These are phyloP conservation scores for Leccinum truebloodii DNA, from an alignment of 768 basidiomycete species.

Conservation along the genomic window DNA sequence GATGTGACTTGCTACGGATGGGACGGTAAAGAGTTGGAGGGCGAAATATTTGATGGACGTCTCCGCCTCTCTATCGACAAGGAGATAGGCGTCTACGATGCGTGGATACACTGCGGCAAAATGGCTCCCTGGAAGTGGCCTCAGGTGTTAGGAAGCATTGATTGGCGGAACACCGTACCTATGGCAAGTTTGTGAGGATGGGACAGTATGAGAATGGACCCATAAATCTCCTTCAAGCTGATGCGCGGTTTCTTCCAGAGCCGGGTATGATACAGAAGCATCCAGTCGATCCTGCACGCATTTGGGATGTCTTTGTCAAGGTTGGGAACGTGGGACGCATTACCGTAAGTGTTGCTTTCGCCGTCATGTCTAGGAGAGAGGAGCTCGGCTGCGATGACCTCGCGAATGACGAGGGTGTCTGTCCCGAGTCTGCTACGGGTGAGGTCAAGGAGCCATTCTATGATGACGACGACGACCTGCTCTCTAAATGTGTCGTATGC, in stretches of 20 bases:
- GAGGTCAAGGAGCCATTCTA: constrained; percentile 84
- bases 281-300: constrained; percentile 66
- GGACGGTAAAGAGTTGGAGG: constrained; percentile 90
- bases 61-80: constrained; percentile 92
- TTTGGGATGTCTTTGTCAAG: constrained; percentile 43
- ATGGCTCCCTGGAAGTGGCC: constrained; percentile 60
- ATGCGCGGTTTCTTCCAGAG: constrained; percentile 85
- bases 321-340: constrained; percentile 38
- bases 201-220: constrained; percentile 68
- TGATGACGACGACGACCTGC: constrained; percentile 77
- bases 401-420: constrained; percentile 67
- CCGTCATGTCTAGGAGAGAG: constrained; percentile 55
- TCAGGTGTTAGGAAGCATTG: constrained; percentile 7
- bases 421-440: constrained; percentile 69
- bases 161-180: constrained; percentile 45
- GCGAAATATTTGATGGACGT: constrained; percentile 94
- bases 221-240: constrained; percentile 81
- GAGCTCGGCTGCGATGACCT: constrained; percentile 71
- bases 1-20: constrained; percentile 79
- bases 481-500: constrained; percentile 90
- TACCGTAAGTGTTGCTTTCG: constrained; percentile 48
- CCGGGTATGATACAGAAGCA: constrained; percentile 79
- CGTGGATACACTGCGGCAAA: constrained; percentile 85
- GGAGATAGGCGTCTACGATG: constrained; percentile 87
- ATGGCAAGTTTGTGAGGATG: constrained; percentile 74